Conservation (phyloP, 225 moss, liverwort and hornwort species). For the Sphagnum tenellum region DNA sequence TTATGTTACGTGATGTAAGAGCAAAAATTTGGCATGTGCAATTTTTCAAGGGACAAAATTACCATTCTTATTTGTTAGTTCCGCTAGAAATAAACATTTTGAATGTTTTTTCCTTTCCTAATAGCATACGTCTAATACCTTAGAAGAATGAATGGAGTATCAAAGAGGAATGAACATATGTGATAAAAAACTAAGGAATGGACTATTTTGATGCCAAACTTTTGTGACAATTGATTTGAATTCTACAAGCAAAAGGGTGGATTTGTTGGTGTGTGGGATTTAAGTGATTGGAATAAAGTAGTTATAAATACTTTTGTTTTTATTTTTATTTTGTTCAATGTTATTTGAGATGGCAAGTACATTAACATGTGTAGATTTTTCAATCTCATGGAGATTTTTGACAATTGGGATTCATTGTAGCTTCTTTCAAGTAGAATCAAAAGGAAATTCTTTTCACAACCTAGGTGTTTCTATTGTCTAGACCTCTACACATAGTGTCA, state of each 20-base stretch:
- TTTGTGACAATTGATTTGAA: too few relatives aligned
- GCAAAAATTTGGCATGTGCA: slow-evolving; percentile 64
- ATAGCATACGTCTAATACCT: neutral
- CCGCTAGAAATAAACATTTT: slow-evolving; percentile 46
- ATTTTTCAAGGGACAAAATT: slow-evolving; percentile 65
- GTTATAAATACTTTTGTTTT: slow-evolving; percentile 47
- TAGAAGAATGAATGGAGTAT: neutral
- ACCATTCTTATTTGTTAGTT: slow-evolving; percentile 67
- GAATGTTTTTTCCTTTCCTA: neutral
- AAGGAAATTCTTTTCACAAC: too few relatives aligned
- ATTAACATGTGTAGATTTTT: slow-evolving; percentile 52
- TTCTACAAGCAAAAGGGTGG: too few relatives aligned
- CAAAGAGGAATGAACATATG: too few relatives aligned
- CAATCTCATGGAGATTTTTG: neutral
- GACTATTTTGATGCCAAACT: too few relatives aligned
- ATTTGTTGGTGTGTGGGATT: slow-evolving; percentile 78
- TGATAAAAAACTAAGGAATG: too few relatives aligned
- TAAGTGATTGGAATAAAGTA: slow-evolving; percentile 62
- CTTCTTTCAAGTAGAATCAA: too few relatives aligned
- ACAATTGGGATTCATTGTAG: neutral
- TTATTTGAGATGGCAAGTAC: slow-evolving; percentile 49
- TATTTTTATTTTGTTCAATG: slow-evolving; percentile 51
- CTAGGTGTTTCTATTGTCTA: too few relatives aligned
- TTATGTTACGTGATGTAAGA: slow-evolving; percentile 25
- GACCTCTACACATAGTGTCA: too few relatives aligned